phyloP scores from a whole-genome alignment of 176 grass and related monocot species.

The Ensete ventricosum region DNA sequence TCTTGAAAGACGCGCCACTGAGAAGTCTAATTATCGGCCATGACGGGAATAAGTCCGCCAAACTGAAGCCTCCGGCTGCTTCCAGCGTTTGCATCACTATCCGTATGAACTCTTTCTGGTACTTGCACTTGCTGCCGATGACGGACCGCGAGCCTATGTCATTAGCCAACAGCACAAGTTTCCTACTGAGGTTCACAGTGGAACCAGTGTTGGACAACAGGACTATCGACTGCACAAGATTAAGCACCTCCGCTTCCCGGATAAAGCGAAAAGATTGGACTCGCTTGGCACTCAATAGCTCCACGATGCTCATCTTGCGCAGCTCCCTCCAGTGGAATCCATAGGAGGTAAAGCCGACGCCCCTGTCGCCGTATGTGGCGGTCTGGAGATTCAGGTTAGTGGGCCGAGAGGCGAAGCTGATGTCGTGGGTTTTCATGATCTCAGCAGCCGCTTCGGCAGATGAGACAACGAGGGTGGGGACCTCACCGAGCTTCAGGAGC shows the following conservation, averaged over 20 bases:
- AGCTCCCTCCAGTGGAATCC: slow-evolving; percentile 45
- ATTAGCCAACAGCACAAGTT: slow-evolving; percentile 1
- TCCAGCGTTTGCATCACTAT: background rate
- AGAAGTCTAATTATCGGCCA: background rate
- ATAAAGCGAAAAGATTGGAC: slow-evolving; percentile 16
- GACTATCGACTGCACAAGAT: slow-evolving; percentile 1
- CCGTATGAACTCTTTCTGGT: slow-evolving; percentile 16
- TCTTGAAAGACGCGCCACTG: background rate
- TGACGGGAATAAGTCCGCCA: background rate
- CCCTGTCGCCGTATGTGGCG: slow-evolving; percentile 18
- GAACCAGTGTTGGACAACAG: background rate
- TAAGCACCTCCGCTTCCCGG: slow-evolving; percentile 22
- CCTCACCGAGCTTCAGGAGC: slow-evolving; percentile 41
- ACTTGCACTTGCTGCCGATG: slow-evolving; percentile 18
- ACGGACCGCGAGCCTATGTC: background rate
- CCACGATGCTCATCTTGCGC: slow-evolving; percentile 28
- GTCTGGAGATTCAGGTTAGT: slow-evolving; percentile 10
- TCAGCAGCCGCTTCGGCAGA: slow-evolving; percentile 39
- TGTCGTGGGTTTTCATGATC: slow-evolving; percentile 50
- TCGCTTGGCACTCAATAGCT: slow-evolving; percentile 37
- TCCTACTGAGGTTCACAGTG: background rate
- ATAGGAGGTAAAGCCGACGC: slow-evolving; percentile 39
- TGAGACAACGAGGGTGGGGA: slow-evolving; percentile 27
- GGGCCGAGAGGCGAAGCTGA: slow-evolving; percentile 33
- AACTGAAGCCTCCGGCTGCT: background rate